Conservation (phyloP, 106 monocot genomes). For the Apostasia shenzhenica region DNA sequence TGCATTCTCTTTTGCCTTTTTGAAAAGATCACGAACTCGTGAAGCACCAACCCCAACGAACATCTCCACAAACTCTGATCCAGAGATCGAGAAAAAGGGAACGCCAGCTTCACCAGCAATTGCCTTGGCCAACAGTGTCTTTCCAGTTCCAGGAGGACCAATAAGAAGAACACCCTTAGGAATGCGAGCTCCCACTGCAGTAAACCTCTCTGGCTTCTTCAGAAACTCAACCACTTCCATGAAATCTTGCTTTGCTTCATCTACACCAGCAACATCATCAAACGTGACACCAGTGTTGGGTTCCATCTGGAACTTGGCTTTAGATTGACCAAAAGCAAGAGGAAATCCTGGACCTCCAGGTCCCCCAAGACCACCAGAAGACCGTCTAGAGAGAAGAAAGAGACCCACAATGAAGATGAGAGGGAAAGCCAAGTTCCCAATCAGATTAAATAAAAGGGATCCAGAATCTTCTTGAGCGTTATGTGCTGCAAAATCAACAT, state of each 20-base stretch:
- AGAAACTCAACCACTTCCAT: slow-evolving; percentile 99
- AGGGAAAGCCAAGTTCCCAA: slow-evolving; percentile 92
- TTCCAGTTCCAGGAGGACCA: slow-evolving; percentile 97
- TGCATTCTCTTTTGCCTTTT: slow-evolving; percentile 96
- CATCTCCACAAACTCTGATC: slow-evolving; percentile 99
- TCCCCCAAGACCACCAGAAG: slow-evolving; percentile 86
- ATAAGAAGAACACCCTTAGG: slow-evolving; percentile 98
- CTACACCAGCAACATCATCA: slow-evolving; percentile 96
- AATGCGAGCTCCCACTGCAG: slow-evolving; percentile 94
- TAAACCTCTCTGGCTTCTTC: slow-evolving; percentile 99
- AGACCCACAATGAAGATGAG: slow-evolving; percentile 82
- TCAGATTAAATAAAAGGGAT: slow-evolving; percentile 75
- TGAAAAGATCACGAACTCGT: slow-evolving; percentile 89
- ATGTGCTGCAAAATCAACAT: slow-evolving; percentile 94
- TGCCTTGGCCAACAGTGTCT: slow-evolving; percentile 96
- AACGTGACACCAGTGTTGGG: slow-evolving; percentile 98
- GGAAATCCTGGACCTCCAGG: slow-evolving; percentile 89
- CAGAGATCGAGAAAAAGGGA: slow-evolving; percentile 97
- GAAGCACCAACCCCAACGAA: slow-evolving; percentile 98
- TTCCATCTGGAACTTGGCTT: slow-evolving; percentile 99
- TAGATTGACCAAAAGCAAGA: slow-evolving; percentile 79
- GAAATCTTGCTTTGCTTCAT: slow-evolving; percentile 99
- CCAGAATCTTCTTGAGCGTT: slow-evolving; percentile 88
- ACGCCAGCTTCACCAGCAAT: slow-evolving; percentile 99
- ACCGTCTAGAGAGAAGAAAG: slow-evolving; percentile 84